Percentiles rank a stretch among this genome's conserved stretches.
Conservation (phyloP, 768 basidiomycete species). For the Lentinula sp. region DNA sequence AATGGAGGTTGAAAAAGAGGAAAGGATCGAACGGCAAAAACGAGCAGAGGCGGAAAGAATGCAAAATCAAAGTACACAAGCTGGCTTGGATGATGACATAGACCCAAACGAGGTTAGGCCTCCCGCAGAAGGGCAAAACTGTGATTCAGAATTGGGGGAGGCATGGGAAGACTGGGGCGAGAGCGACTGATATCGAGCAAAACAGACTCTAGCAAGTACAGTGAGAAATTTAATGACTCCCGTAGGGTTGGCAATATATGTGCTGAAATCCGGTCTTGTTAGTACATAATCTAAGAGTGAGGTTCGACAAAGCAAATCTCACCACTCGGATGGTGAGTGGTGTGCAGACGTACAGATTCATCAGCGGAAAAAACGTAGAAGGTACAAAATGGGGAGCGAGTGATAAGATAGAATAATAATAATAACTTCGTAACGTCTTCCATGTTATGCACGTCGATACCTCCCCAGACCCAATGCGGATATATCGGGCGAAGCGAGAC, state of each 20-base stretch:
- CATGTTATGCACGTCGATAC: background rate
- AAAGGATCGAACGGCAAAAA: background rate
- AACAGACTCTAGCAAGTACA: too few species aligned
- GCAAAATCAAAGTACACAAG: background rate
- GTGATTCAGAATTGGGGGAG: background rate
- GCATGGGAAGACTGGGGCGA: background rate
- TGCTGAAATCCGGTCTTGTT: too few species aligned
- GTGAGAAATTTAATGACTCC: too few species aligned
- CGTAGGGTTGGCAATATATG: too few species aligned
- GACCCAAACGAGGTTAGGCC: background rate
- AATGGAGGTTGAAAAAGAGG: background rate
- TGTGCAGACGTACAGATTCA: too few species aligned
- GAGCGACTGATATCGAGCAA: background rate
- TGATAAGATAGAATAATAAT: too few species aligned
- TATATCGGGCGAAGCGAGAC: constrained; percentile 80
- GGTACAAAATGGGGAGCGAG: too few species aligned
- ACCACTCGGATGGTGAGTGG: too few species aligned
- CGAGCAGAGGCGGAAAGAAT: background rate
- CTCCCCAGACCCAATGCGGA: constrained; percentile 68
- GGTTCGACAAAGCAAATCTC: too few species aligned
- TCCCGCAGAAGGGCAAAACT: background rate
- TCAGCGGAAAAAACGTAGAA: too few species aligned
- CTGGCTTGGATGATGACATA: background rate
- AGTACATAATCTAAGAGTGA: too few species aligned
- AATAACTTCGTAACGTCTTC: background rate